Base-by-base conservation (phyloP, 2,329 filamentous ascomycete species). In the Botrytis squamosa region DNA sequence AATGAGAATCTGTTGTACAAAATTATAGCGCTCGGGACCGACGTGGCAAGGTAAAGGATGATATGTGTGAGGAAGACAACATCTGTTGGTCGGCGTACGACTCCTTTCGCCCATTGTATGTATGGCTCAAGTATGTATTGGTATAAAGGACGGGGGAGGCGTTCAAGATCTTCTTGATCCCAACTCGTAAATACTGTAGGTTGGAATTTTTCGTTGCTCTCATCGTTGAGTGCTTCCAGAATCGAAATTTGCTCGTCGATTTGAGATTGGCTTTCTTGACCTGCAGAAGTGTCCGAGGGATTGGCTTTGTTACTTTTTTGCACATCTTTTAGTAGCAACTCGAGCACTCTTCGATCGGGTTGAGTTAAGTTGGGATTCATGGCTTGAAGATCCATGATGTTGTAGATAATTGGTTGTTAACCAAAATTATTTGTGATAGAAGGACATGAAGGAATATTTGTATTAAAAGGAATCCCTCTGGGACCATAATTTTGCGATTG, bases 1-100 rank as follows among this genome's bases (percentile, higher is more conserved):
- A 88, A 93, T 16, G 86, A 87, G 82, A 95, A 95, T 79, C 86
- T 84, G 77, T 86, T 85, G 82, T 89, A 93, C 20, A 95, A 85
- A 72, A 86, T 85, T 14, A 90, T 75, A 0, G 91, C 92, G 76
- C 91, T 93, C 1, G 92, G 91, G 0, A 95, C 82, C 1, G 90
- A 90, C 1, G 92, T 93, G 72, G 84, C 84, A 74, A 91, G 86
- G 83, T 95, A 95, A 40, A 94, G 83, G 52, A 94, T 80, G 36
- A 95, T 85, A 81, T 95, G 92, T 0, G 91, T 93, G 73, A 95
- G 82, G 86, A 95, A 93, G 65, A 94, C 88, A 29, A 95, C 91
- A 80, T 95, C 93, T 1, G 91, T 78, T 29, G 76, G 71, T 33
- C 75, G 74, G 25, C 77, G 75, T 6, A 78, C 77, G 9, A 79